Conservation (phyloP, 139 green algal species). For the Chlamydomonas applanata region DNA sequence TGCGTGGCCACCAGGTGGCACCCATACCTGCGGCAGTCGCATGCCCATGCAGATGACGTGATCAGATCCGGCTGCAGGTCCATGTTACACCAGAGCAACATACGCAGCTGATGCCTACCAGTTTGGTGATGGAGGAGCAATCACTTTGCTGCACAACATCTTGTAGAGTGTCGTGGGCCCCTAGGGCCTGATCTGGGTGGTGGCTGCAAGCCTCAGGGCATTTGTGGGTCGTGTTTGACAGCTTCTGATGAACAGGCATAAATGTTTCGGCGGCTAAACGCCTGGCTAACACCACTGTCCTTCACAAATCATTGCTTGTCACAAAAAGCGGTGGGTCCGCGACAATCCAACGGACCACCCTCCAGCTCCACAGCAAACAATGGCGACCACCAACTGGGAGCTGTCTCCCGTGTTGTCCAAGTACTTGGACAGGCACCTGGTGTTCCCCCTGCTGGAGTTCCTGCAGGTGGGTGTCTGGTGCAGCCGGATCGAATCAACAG, state of each 20-base stretch:
- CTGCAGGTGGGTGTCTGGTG: slow-evolving; percentile 49
- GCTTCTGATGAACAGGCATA: no score
- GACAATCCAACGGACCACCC: no score
- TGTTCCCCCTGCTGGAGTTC: slow-evolving; percentile 97
- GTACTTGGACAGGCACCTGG: slow-evolving; percentile 88
- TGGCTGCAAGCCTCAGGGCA: no score
- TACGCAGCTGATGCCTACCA: background rate
- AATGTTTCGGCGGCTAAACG: no score
- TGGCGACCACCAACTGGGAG: slow-evolving; percentile 55
- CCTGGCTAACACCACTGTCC: no score
- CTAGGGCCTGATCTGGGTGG: no score
- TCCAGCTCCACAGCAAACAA: slow-evolving; percentile 1
- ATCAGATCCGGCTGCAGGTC: no score
- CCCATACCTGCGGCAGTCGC: slow-evolving; percentile 26
- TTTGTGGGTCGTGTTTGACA: no score
- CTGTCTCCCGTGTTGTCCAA: slow-evolving; percentile 65
- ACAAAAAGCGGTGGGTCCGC: no score
- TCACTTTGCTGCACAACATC: background rate
- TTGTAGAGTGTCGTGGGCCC: no score
- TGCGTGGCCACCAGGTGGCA: slow-evolving; percentile 22
- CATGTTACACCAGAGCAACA: background rate
- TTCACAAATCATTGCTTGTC: no score
- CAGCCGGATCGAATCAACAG: background rate
- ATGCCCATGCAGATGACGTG: no score
- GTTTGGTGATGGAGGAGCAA: background rate